Evolutionary conservation across 176 grass and related monocot genomes (phyloP), one percentile per base, ranked within the genome.

Genomic region (Oryza glumipatula): DNA sequence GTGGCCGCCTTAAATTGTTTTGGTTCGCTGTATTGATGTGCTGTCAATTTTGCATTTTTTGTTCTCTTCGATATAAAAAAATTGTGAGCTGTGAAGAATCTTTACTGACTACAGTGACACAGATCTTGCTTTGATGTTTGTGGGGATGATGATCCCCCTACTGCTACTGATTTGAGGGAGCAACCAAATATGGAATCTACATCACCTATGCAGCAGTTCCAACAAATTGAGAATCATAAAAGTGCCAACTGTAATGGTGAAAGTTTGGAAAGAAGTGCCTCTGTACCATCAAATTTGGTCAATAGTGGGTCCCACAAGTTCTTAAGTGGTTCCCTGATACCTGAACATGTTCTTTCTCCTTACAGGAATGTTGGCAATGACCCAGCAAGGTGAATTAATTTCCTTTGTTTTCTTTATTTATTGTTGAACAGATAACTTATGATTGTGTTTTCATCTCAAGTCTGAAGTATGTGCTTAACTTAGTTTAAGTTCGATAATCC

Each of bases 81-180:
- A 12, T 74, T 76, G 80, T 87, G 49, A 80, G 39, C 33, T 80
- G 46, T 84, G 65, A 84, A 70, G 80, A 52, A 74, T 78, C 54
- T 70, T 79, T 14, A 82, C 80, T 76, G 24, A 83, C 54, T 89
- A 64, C 54, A 76, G 35, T 83, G 74, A 80, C 87, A 87, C 88
- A 99, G 93, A 90, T 87, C 88, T 68, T 94, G 91, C 83, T 99
- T 99, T 82, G 93, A 99, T 82, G 94, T 96, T 33, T 89, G 83
- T 72, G 89, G 70, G 46, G 90, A 92, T 71, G 88, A 94, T 83
- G 81, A 91, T 23, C 75, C 10, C n/a, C 35, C 78, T 88, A 84
- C 67, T 65, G 71, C 67, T 89, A 64, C 73, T 30, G 79, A 88
- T 77, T 88, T 15, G 43, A 79, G 84, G 79, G 71, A 56, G 19